Evolutionary conservation across 1,139 yeast species (phyloP).

Genomic region (Taphrina wiesneri): DNA sequence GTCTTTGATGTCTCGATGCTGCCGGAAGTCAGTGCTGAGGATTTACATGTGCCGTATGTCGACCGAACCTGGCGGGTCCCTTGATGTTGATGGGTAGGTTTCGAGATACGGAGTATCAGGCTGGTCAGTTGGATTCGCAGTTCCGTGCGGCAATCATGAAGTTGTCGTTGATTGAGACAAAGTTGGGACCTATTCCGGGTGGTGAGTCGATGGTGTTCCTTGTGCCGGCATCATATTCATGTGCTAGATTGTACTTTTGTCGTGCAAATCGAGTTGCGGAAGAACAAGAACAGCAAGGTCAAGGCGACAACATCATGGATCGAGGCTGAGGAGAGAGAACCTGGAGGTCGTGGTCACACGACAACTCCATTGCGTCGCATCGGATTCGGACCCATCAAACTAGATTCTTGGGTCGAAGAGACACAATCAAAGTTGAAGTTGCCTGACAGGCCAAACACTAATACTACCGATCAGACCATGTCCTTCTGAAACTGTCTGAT

Average conservation of each 20-base stretch:
- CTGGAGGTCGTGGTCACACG: slow-evolving; percentile 37
- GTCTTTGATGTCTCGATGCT: slow-evolving; percentile 45
- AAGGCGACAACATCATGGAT: slow-evolving; percentile 32
- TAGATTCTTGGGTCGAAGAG: slow-evolving; percentile 43
- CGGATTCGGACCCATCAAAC: slow-evolving; percentile 44
- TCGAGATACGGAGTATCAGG: slow-evolving; percentile 5
- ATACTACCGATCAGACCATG: background rate
- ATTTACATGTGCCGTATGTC: slow-evolving; percentile 38
- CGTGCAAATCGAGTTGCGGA: slow-evolving; percentile 33
- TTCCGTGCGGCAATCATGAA: slow-evolving; percentile 44
- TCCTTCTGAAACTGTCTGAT: background rate
- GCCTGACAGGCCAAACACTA: slow-evolving; percentile 1
- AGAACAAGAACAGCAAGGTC: background rate
- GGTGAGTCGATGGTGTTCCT: slow-evolving; percentile 39
- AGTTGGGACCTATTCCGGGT: slow-evolving; percentile 41
- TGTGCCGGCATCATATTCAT: background rate
- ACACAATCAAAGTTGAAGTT: slow-evolving; percentile 39
- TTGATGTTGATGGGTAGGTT: background rate
- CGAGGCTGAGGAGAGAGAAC: slow-evolving; percentile 41
- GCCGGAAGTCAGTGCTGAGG: slow-evolving; percentile 39
- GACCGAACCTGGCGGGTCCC: background rate
- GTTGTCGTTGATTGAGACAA: slow-evolving; percentile 39
- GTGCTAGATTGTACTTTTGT: slow-evolving; percentile 38
- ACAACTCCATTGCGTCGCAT: slow-evolving; percentile 44
- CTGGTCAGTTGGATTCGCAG: slow-evolving; percentile 38